These are phyloP conservation scores for Zygoascus meyerae DNA, from an alignment of 1,139 yeast genomes.

Conservation along the genomic window DNA sequence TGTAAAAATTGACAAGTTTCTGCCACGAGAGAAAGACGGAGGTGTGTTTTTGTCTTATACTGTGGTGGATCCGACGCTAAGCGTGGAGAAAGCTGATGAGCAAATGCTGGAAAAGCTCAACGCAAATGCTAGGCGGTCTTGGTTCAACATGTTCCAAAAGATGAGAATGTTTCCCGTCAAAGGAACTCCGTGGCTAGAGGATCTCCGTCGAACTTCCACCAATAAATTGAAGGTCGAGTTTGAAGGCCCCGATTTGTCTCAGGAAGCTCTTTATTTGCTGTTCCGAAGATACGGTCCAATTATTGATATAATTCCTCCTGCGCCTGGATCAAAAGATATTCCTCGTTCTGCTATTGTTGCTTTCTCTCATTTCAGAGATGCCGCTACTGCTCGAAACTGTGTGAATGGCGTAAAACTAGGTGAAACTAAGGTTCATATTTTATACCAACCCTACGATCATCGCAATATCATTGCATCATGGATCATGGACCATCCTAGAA, in stretches of 20 bases:
- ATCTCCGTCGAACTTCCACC: constrained; percentile 70
- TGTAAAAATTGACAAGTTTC: constrained; percentile 41
- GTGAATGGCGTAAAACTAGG: constrained; percentile 57
- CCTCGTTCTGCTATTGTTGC: constrained; percentile 44
- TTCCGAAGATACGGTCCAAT: constrained; percentile 86
- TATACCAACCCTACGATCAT: constrained; percentile 53
- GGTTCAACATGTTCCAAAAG: constrained; percentile 16
- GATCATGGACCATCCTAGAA: constrained; percentile 71
- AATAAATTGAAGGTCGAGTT: constrained; percentile 56
- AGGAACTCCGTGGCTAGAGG: constrained; percentile 97
- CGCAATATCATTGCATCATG: constrained; percentile 48
- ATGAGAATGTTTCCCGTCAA: constrained; percentile 65
- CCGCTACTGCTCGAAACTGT: constrained; percentile 87
- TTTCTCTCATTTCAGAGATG: constrained; percentile 56
- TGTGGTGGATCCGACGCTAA: constrained; percentile 18
- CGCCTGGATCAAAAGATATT: constrained; percentile 42
- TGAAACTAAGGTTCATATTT: constrained; percentile 62
- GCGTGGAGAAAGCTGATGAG: constrained; percentile 24
- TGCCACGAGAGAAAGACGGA: constrained; percentile 81
- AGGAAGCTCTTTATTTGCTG: constrained; percentile 75
- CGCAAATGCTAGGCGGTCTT: constrained; percentile 15
- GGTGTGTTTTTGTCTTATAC: constrained; percentile 83
- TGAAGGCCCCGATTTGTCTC: constrained; percentile 70
- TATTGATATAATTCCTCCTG: constrained; percentile 60
- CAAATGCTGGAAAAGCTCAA: constrained; percentile 23